Base-by-base conservation (phyloP, 2,329 filamentous ascomycete genomes). In the Xylaria sp. region DNA sequence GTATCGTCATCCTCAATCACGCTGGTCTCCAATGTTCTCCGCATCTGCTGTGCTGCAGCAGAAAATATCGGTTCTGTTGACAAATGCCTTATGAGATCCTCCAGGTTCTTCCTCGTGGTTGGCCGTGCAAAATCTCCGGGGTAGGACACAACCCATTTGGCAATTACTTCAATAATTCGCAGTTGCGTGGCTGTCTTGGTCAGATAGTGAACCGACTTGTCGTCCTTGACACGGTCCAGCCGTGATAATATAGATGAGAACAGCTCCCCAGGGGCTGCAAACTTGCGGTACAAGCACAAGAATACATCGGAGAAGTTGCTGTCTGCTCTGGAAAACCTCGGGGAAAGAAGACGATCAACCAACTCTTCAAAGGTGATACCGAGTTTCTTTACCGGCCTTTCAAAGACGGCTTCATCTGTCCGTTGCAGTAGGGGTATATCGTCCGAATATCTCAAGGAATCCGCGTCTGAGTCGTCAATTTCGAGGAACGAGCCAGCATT, bases 221-320 rank as follows among this genome's bases (percentile, higher is more conserved):
- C 86, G 40, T 86, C 83, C 64, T 86, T 85, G 20, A 89, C 76
- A 16, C 77, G 79, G 61, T 96, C 89, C 56, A 96, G 85, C 38
- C 89, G 86, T 53, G 87, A 80, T 39, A 96, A 78, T 41, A 97
- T 89, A 7, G 90, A 86, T 39, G 86, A 82, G 48, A 97, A 85
- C 4, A 99, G 80, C 60, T 88, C 83, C 8, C 83, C 82, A 0
- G 94, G 94, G 1, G 92, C 85, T 3, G 91, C 89, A 69, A 99
- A 97, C 71, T 94, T 95, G 58, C 94, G 88, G 73, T 97, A 97
- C 13, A 97, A 78, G 60, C 93, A 96, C 24, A 97, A 79, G 66
- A 97, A 97, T 17, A 96, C 87, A 41, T 92, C 86, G 1, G 85
- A 83, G 68, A 97, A 99, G 71, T 96, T 96, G 53, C 84, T 82